Conservation (phyloP, 768 basidiomycete genomes). For the Chalciporus chontae region DNA sequence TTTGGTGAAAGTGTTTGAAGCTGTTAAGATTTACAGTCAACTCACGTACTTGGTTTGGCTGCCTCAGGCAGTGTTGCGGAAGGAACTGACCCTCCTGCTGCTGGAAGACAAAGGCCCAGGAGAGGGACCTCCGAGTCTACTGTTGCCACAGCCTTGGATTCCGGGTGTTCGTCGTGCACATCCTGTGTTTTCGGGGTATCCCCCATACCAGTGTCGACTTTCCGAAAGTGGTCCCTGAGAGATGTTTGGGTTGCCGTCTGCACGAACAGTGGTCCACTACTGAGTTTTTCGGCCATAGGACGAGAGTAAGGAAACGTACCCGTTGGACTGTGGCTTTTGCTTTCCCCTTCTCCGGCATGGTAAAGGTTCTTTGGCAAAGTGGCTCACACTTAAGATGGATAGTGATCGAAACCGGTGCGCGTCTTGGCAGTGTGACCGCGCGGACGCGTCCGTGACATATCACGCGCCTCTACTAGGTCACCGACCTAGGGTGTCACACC, state of each 20-base stretch:
- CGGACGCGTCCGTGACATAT: constrained; percentile 26
- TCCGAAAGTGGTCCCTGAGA: constrained; percentile 25
- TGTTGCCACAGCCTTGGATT: neutral
- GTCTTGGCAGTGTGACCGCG: neutral
- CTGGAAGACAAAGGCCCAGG: neutral
- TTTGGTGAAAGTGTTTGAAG: neutral
- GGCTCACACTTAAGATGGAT: neutral
- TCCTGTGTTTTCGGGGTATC: neutral
- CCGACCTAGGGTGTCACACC: neutral
- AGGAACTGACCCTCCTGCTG: constrained; percentile 1
- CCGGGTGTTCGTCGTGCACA: neutral
- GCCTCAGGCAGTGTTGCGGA: neutral
- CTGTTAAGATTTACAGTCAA: neutral
- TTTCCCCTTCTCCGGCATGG: constrained; percentile 27
- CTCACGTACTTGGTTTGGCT: constrained; percentile 22
- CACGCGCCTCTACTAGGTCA: constrained; percentile 3
- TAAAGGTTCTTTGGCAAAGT: neutral
- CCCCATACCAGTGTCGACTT: neutral
- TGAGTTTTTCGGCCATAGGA: constrained; percentile 5
- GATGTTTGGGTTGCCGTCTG: constrained; percentile 26
- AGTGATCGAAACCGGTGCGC: neutral
- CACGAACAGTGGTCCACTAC: neutral
- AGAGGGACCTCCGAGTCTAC: neutral
- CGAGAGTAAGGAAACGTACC: constrained; percentile 12
- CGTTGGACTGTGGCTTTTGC: constrained; percentile 13